Base-by-base conservation (phyloP, 1,284 basidiomycete species). In the Austroboletus niveus region DNA sequence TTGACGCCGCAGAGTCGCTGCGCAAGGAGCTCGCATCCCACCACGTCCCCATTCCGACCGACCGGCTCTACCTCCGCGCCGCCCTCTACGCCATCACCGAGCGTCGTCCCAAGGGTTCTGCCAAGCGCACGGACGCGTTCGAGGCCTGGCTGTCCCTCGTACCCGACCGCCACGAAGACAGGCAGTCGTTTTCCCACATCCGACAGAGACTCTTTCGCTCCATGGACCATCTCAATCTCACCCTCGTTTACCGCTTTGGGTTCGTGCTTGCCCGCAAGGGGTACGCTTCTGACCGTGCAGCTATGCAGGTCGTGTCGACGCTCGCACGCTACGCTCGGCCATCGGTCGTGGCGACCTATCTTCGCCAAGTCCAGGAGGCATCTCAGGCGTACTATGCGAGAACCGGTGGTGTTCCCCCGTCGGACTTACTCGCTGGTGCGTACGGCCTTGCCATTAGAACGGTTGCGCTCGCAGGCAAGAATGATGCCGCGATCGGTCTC, bases 201-300 rank as follows among this genome's bases (percentile, higher is more conserved):
- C 64, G 60, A 3, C 49, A 56, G 24, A 52, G 49, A n/a, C 48
- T 70, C 14, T 67, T 67, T 43, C 51, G 55, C 32, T 48, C 54
- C 31, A 60, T 60, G 55, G 63, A 65, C 8, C 56, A 65, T 46
- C 63, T 70, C 48, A 59, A 69, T 17, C 50, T 70, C 22, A 6
- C 48, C 3, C 48, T 69, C 15, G 47, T 67, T 9, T 52, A 68
- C 17, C 53, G 48, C 6, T 67, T 67, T 35, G 65, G 69, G 41
- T 42, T 65, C 20, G 40, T 57, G 0, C 56, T 69, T 15, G 67
- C 64, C 3, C 50, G 56, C 12, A 69, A 67, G 44, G 69, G 65
- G 0, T 69, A 69, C 43, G 39, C 46, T 40, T 41, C 41, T 3
- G 56, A 56, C 24, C 27, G 42, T 1, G 53, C 53, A 20, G 54